A percentile compares a stretch with the other conserved stretches of the same genome.
phyloP scores from a whole-genome alignment of 768 basidiomycete genomes.

The Tulasnella calospora region DNA sequence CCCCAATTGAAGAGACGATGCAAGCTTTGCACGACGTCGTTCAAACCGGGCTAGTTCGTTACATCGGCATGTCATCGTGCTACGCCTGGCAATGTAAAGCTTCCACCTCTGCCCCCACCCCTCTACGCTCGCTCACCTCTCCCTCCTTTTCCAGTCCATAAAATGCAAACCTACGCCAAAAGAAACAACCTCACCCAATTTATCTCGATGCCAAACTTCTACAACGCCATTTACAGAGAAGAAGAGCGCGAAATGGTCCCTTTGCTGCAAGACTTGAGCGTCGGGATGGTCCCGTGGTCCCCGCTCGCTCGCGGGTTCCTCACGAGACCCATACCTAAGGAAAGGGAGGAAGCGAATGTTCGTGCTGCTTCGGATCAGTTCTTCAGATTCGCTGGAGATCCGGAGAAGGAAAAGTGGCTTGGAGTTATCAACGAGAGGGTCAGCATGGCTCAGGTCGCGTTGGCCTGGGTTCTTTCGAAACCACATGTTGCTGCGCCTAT shows the following conservation, averaged over 20 bases:
- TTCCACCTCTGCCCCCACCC: background rate
- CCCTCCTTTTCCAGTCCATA: constrained; percentile 25
- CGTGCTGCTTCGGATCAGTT: background rate
- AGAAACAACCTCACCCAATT: constrained; percentile 29
- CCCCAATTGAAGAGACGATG: constrained; percentile 50
- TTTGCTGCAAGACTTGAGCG: constrained; percentile 17
- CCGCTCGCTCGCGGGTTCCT: constrained; percentile 28
- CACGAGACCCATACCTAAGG: constrained; percentile 22
- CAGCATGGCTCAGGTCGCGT: constrained; percentile 35
- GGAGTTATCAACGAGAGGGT: background rate
- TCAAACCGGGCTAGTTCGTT: constrained; percentile 38
- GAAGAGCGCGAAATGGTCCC: constrained; percentile 33
- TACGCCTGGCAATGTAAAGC: constrained; percentile 37
- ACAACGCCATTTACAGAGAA: constrained; percentile 31
- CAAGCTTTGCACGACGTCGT: constrained; percentile 43
- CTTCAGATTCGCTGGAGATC: background rate
- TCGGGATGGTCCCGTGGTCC: constrained; percentile 29
- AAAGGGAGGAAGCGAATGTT: background rate
- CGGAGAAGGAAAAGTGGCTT: too few species aligned
- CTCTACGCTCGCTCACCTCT: constrained; percentile 24
- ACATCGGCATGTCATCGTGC: constrained; percentile 42
- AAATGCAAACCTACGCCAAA: constrained; percentile 28
- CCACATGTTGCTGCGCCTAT: constrained; percentile 51
- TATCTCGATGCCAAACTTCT: constrained; percentile 32
- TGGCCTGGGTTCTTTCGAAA: constrained; percentile 43